These are phyloP conservation scores for Suillus spraguei DNA, from an alignment of 768 basidiomycete species.

Conservation along the genomic window DNA sequence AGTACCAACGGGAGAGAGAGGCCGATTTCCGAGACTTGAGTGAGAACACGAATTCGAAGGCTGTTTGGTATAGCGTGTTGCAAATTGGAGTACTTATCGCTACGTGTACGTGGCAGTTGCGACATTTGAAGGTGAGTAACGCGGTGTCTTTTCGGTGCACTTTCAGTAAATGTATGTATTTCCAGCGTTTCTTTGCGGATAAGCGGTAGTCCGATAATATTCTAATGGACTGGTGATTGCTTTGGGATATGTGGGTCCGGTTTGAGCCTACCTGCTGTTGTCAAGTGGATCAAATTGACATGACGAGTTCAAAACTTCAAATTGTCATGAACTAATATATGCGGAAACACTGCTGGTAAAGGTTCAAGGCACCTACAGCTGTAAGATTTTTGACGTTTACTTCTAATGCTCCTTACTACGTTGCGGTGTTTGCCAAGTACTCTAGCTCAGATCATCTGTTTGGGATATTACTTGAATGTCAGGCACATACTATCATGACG, in stretches of 20 bases:
- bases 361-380: not conserved
- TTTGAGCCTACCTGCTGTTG: not conserved
- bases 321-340: not conserved
- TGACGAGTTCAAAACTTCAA: not conserved
- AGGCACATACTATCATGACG: slow-evolving; percentile 1
- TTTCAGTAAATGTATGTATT: slow-evolving; percentile 10
- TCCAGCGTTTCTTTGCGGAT: slow-evolving; percentile 84
- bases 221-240: not conserved
- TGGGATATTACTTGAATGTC: not conserved
- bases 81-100: slow-evolving; percentile 84
- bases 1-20: slow-evolving; percentile 97
- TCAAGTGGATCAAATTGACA: not conserved
- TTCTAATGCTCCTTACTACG: not conserved
- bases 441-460: not conserved
- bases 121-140: slow-evolving; percentile 81
- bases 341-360: not conserved
- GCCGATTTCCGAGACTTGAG: slow-evolving; percentile 86
- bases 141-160: slow-evolving; percentile 1
- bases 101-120: slow-evolving; percentile 92
- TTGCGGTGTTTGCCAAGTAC: not conserved
- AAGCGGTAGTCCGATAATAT: slow-evolving; percentile 47
- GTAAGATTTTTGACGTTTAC: not conserved
- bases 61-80: slow-evolving; percentile 91
- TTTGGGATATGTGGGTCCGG: not conserved
- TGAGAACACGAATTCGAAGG: slow-evolving; percentile 87